A percentile compares a stretch with the other conserved stretches of the same genome.
Evolutionary conservation across 2,329 filamentous ascomycete genomes (phyloP).

Genomic region (Penicillium brevicompactum): DNA sequence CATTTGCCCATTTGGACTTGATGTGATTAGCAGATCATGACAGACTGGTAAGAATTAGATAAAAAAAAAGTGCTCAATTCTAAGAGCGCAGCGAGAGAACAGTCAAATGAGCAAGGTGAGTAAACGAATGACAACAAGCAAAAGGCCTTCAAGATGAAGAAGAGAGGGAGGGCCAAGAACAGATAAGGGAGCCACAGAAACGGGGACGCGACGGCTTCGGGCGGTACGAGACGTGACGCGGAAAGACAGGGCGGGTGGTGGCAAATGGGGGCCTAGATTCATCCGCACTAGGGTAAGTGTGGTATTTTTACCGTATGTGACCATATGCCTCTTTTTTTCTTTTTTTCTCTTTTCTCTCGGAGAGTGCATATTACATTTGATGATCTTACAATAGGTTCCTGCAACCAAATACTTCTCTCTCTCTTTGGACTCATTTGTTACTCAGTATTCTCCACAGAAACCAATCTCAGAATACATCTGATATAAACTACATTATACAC

Average conservation of each 20-base stretch:
- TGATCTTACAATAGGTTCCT: too few relatives aligned
- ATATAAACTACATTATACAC: not conserved
- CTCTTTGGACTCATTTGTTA: too few relatives aligned
- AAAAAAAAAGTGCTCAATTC: conserved; percentile 11
- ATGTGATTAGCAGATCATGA: conserved; percentile 33
- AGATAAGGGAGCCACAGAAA: conserved; percentile 23
- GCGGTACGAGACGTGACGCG: conserved; percentile 13
- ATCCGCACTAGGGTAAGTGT: conserved; percentile 14
- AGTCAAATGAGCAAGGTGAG: not conserved
- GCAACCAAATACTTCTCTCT: too few relatives aligned
- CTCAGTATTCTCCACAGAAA: too few relatives aligned
- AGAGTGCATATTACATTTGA: too few relatives aligned
- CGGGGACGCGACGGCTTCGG: conserved; percentile 4
- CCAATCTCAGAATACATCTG: not conserved
- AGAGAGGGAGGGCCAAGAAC: conserved; percentile 4
- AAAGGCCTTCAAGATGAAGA: not conserved
- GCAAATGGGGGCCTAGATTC: not conserved
- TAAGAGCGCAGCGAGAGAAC: conserved; percentile 8
- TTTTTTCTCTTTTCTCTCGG: not conserved
- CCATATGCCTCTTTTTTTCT: not conserved
- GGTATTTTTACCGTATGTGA: conserved; percentile 12
- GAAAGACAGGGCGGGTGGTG: conserved; percentile 10
- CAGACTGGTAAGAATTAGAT: conserved; percentile 19
- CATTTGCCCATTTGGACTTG: conserved; percentile 48
- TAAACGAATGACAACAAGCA: not conserved